Percentiles rank a stretch among this genome's conserved stretches.
phyloP scores from a whole-genome alignment of 768 basidiomycete species.

The Lactarius sanguifluus region DNA sequence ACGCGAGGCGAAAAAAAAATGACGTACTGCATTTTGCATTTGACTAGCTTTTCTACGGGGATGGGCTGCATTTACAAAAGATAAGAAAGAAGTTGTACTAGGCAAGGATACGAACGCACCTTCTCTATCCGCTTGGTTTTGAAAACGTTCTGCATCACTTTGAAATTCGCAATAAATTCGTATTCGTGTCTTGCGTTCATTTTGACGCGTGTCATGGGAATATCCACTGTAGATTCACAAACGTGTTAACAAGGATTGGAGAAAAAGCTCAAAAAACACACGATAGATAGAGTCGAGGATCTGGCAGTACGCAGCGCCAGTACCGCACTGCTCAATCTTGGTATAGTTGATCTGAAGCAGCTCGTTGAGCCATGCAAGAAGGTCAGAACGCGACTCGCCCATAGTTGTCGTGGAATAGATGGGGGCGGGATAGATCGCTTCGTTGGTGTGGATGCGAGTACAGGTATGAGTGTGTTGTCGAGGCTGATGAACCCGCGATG shows the following conservation, averaged over 20 bases:
- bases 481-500: conserved; percentile 11
- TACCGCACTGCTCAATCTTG: conserved; percentile 90
- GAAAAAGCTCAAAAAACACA: conserved; percentile 39
- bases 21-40: conserved; percentile 98
- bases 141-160: conserved; percentile 92
- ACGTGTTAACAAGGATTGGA: too few relatives aligned
- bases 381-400: conserved; percentile 81
- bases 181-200: conserved; percentile 96
- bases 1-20: conserved; percentile 10
- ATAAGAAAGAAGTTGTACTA: background rate
- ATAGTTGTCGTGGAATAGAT: conserved; percentile 36
- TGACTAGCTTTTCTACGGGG: conserved; percentile 88
- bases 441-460: too few relatives aligned
- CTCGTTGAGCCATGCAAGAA: conserved; percentile 92
- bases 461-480: too few relatives aligned
- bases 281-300: conserved; percentile 93
- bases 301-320: conserved; percentile 93
- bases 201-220: conserved; percentile 92
- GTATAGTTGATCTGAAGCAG: conserved; percentile 88
- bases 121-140: conserved; percentile 93
- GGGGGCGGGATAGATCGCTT: conserved; percentile 12
- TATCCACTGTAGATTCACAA: conserved; percentile 59
- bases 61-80: conserved; percentile 63
- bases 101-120: conserved; percentile 43
- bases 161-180: conserved; percentile 94